Conservation (phyloP, 495 filamentous ascomycete species). For the Penicillium pulvis region DNA sequence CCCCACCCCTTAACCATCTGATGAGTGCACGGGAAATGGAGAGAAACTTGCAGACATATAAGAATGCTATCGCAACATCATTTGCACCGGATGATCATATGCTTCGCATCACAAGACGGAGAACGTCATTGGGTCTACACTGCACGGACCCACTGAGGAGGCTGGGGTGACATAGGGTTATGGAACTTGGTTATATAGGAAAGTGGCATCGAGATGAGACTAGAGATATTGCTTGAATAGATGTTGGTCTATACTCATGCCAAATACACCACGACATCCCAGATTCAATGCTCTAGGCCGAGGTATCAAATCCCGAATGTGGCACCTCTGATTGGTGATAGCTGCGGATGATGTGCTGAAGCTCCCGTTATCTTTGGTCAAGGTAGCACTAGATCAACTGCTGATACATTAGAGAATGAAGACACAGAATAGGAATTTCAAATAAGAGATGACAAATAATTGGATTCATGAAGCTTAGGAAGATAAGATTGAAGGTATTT, state of each 20-base stretch:
- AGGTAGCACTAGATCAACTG: background rate
- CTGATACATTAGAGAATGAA: background rate
- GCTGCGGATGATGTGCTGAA: slow-evolving; percentile 12
- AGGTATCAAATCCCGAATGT: background rate
- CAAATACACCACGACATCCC: background rate
- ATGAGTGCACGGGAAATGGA: background rate
- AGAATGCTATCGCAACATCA: slow-evolving; percentile 3
- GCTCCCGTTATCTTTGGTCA: slow-evolving; percentile 4
- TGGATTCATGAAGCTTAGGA: background rate
- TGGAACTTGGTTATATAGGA: background rate
- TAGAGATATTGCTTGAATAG: background rate
- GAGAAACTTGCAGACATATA: background rate
- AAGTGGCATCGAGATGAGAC: background rate
- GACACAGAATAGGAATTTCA: background rate
- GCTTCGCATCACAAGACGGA: slow-evolving; percentile 26
- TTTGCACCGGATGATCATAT: slow-evolving; percentile 24
- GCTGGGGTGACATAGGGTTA: slow-evolving; percentile 2
- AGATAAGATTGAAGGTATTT: background rate
- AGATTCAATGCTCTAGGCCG: background rate
- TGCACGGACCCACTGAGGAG: slow-evolving; percentile 22
- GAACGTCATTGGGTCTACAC: slow-evolving; percentile 18
- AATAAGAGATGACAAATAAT: background rate
- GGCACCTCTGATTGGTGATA: slow-evolving; percentile 9
- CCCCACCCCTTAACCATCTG: background rate
- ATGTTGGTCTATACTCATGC: too few relatives aligned